Percentiles rank a stretch among this genome's conserved stretches.
Evolutionary conservation across 2,329 filamentous ascomycete genomes (phyloP).

Genomic region (Cercospora sojina): DNA sequence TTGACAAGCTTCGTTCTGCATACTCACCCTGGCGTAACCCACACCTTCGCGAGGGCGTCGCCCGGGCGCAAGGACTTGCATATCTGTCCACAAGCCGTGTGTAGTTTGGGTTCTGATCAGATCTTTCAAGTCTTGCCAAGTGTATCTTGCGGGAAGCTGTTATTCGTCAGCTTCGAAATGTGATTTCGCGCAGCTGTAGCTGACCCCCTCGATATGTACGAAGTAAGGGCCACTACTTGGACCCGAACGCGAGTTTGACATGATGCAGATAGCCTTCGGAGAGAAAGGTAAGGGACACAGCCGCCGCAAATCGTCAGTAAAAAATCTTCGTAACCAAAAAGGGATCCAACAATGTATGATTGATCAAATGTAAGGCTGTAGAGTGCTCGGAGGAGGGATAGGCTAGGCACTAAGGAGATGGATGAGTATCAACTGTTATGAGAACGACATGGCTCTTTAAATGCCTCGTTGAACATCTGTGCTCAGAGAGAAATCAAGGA

Average conservation of each 20-base stretch:
- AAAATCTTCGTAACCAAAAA: neutral
- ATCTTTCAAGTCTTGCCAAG: slow-evolving; percentile 38
- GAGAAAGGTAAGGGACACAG: neutral
- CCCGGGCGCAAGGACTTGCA: slow-evolving; percentile 28
- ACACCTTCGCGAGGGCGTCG: slow-evolving; percentile 26
- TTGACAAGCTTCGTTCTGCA: slow-evolving; percentile 29
- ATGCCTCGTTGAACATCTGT: neutral
- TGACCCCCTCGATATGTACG: slow-evolving; percentile 28
- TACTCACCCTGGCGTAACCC: slow-evolving; percentile 27
- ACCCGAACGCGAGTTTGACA: slow-evolving; percentile 9
- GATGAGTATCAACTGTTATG: neutral
- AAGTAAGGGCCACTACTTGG: slow-evolving; percentile 21
- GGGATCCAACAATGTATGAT: neutral
- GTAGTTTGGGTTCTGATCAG: slow-evolving; percentile 30
- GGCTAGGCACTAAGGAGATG: neutral
- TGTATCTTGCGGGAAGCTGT: slow-evolving; percentile 33
- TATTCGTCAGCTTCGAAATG: slow-evolving; percentile 1
- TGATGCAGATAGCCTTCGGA: slow-evolving; percentile 14
- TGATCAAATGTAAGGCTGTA: neutral
- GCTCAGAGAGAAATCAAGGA: neutral
- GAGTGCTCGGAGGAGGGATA: neutral
- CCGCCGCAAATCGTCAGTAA: neutral
- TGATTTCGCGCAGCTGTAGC: neutral
- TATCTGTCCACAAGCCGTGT: slow-evolving; percentile 36
- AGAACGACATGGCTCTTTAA: neutral